Evolutionary conservation across 306 rosid species (phyloP).

Genomic region (Erythrophleum fordii): DNA sequence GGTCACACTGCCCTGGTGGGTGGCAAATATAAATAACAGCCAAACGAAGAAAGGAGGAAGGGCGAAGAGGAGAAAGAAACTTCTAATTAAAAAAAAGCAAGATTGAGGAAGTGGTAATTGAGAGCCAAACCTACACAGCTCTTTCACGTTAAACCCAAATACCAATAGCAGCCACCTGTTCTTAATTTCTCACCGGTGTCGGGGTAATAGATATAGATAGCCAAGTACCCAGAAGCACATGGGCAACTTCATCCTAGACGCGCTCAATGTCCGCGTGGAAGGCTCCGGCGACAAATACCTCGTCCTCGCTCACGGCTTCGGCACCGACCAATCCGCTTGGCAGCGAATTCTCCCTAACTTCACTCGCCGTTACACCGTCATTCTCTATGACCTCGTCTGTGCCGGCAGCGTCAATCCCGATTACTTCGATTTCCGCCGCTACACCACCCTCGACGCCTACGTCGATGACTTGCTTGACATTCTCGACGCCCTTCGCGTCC

Average conservation of each 20-base stretch:
- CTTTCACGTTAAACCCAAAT: too few relatives aligned
- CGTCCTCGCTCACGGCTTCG: constrained; percentile 85
- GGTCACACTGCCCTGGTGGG: too few relatives aligned
- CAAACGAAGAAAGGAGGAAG: background rate
- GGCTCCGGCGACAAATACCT: constrained; percentile 78
- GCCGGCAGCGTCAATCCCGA: constrained; percentile 99
- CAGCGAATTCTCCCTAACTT: constrained; percentile 78
- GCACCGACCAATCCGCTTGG: constrained; percentile 99
- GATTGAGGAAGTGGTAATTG: too few relatives aligned
- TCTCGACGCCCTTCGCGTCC: constrained; percentile 66
- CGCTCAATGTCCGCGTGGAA: constrained; percentile 75
- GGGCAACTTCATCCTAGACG: constrained; percentile 64
- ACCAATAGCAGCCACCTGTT: too few relatives aligned
- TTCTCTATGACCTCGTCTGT: constrained; percentile 94
- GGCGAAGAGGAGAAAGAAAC: background rate
- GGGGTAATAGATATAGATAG: too few relatives aligned
- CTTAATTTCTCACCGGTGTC: too few relatives aligned
- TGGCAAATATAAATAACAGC: background rate
- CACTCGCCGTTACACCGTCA: constrained; percentile 67
- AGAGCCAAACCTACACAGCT: too few relatives aligned
- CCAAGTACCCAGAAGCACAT: background rate
- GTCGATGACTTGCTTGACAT: constrained; percentile 84
- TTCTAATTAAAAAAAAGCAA: too few relatives aligned
- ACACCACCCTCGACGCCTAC: constrained; percentile 84
- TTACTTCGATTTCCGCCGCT: constrained; percentile 81